A percentile compares a stretch with the other conserved stretches of the same genome.
phyloP scores from a whole-genome alignment of 2,329 filamentous ascomycete genomes.

The Phialocephala sp. region DNA sequence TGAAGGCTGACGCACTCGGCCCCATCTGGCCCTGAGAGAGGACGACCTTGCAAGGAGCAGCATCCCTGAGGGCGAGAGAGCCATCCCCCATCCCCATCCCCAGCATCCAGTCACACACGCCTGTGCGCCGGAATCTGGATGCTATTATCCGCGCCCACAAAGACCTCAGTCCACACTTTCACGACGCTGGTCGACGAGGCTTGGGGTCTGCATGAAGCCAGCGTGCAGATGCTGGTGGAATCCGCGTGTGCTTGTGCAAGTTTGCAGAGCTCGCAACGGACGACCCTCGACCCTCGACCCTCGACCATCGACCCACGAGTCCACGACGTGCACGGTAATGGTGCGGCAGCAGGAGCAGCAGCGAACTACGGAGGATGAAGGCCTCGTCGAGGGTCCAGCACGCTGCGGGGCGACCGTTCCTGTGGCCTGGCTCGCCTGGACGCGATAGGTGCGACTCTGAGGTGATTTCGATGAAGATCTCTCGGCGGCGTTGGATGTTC shows the following conservation, averaged over 20 bases:
- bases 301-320: neutral
- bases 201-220: neutral
- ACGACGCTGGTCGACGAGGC: neutral
- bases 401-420: no score
- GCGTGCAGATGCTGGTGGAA: neutral
- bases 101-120: neutral
- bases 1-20: no score
- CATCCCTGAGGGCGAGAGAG: neutral
- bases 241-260: neutral
- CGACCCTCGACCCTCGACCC: neutral
- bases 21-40: neutral
- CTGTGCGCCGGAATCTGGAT: neutral
- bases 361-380: neutral
- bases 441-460: no score
- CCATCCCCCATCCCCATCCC: neutral
- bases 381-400: no score
- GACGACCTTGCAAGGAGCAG: neutral
- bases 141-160: conserved; percentile 1
- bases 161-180: neutral
- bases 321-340: neutral
- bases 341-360: neutral
- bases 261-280: neutral
- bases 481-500: neutral
- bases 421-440: no score
- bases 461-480: no score